Evolutionary conservation across 371 early-diverging fungal species (phyloP), one percentile per base, ranked within the genome.

Genomic region (Syncephalis plumigaleata): DNA sequence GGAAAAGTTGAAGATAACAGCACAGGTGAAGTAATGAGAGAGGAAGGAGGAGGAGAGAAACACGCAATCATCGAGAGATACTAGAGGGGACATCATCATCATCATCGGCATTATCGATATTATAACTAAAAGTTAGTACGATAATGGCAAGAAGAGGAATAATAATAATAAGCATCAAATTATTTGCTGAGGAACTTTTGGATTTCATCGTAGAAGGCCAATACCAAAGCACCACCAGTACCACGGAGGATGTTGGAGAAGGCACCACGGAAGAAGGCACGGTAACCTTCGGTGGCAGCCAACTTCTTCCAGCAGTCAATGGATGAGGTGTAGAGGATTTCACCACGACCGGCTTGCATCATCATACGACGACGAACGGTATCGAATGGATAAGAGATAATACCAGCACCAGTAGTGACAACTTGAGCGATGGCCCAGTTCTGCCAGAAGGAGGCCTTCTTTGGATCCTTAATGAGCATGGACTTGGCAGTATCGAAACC

Each of bases 301-400:
- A 82, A 76, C 68, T 82, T 71, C 47, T 54, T 58, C 60, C 71
- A 75, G 63, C 78, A 77, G 63, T 83, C 79, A 47, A 75, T 42
- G 43, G 84, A 70, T 16, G 75, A 72, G 25, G 64, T 64, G 73
- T 83, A 82, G 63, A 75, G 70, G 66, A 79, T 73, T 55, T 74
- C 77, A 54, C 65, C 71, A 55, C 67, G 70, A 56, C 79, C 73
- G 39, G 79, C 70, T 70, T 77, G 79, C 81, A 82, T 77, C 84
- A 83, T 74, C 80, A 87, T 79, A 60, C 89, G 78, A 70, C 87
- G 75, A 65, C 88, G 82, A 61, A 86, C 71, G 49, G 89, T 89
- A 68, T 88, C 89, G 53, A 88, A 79, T 59, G 89, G 91, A 70
- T 88, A 87, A 44, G 64, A 64, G 46, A 62, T 64, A 39, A 66